These are phyloP conservation scores for Neurospora crassa DNA, from an alignment of 2,329 filamentous ascomycete species.

Conservation along the genomic window DNA sequence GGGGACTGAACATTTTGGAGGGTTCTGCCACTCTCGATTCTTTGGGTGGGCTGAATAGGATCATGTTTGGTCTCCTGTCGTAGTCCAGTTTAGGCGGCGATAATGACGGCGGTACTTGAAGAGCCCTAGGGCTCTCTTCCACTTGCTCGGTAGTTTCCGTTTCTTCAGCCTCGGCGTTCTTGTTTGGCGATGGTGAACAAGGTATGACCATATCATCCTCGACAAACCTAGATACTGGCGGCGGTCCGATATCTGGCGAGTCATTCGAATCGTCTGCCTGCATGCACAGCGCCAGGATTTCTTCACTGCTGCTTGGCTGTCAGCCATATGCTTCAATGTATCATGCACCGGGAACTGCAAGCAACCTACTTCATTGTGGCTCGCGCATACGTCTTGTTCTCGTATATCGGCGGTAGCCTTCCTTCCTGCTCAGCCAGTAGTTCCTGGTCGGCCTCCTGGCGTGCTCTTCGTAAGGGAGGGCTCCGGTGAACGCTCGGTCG, in stretches of 20 bases:
- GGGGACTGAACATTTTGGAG: neutral
- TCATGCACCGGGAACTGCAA: neutral
- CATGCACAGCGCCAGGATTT: slow-evolving; percentile 50
- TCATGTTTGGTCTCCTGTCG: slow-evolving; percentile 8
- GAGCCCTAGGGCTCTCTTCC: neutral
- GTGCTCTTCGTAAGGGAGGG: slow-evolving; percentile 44
- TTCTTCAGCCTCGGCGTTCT: slow-evolving; percentile 6
- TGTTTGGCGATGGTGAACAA: slow-evolving; percentile 34
- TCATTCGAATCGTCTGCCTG: slow-evolving; percentile 41
- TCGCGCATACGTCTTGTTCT: slow-evolving; percentile 59
- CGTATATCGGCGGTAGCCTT: slow-evolving; percentile 56
- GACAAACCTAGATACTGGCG: slow-evolving; percentile 49
- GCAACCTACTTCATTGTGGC: slow-evolving; percentile 55
- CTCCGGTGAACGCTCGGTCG: slow-evolving; percentile 32
- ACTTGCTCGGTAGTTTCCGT: neutral
- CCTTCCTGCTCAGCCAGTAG: slow-evolving; percentile 40
- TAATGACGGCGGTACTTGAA: neutral
- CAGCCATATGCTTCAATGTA: slow-evolving; percentile 14
- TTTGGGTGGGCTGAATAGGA: neutral
- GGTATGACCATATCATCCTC: slow-evolving; percentile 44
- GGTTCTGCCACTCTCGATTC: neutral
- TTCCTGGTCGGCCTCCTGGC: slow-evolving; percentile 45
- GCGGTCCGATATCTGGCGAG: slow-evolving; percentile 60
- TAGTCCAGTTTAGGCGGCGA: slow-evolving; percentile 16
- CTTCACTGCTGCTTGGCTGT: slow-evolving; percentile 39